These are phyloP conservation scores for Pseudogymnoascus destructans DNA, from an alignment of 2,329 filamentous ascomycete genomes.

Conservation along the genomic window DNA sequence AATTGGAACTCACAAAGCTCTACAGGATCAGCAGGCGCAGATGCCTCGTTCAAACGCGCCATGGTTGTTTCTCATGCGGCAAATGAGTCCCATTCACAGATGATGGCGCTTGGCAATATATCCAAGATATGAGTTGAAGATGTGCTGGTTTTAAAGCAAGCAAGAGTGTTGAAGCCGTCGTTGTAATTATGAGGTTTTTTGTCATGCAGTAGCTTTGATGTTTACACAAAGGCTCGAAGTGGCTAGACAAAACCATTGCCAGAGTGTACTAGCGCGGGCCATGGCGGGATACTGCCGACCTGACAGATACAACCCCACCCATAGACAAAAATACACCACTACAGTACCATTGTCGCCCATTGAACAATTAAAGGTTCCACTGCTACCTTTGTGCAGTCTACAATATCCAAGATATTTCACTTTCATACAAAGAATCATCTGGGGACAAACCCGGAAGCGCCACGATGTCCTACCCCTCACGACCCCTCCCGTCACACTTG, in stretches of 20 bases:
- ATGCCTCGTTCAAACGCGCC: slow-evolving; percentile 70
- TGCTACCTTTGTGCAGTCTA: neutral
- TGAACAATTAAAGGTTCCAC: neutral
- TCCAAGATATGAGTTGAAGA: neutral
- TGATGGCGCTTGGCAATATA: neutral
- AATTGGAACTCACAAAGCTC: slow-evolving; percentile 52
- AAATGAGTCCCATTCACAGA: neutral
- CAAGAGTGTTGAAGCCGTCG: neutral
- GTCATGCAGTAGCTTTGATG: slow-evolving; percentile 2
- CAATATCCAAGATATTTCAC: neutral
- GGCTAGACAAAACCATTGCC: neutral
- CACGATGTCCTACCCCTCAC: slow-evolving; percentile 43
- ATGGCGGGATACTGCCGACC: neutral
- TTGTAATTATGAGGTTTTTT: slow-evolving; percentile 6
- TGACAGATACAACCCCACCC: slow-evolving; percentile 8
- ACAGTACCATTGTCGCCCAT: slow-evolving; percentile 1
- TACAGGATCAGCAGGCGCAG: slow-evolving; percentile 52
- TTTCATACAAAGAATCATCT: neutral
- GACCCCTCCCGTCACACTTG: slow-evolving; percentile 51
- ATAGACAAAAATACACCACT: neutral
- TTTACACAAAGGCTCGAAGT: slow-evolving; percentile 7
- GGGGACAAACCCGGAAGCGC: neutral
- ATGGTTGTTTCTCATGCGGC: slow-evolving; percentile 32
- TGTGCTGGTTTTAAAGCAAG: neutral
- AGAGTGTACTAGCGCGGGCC: neutral